Evolutionary conservation across 257 asterid genomes (phyloP).

Genomic region (Solanum peruvianum): DNA sequence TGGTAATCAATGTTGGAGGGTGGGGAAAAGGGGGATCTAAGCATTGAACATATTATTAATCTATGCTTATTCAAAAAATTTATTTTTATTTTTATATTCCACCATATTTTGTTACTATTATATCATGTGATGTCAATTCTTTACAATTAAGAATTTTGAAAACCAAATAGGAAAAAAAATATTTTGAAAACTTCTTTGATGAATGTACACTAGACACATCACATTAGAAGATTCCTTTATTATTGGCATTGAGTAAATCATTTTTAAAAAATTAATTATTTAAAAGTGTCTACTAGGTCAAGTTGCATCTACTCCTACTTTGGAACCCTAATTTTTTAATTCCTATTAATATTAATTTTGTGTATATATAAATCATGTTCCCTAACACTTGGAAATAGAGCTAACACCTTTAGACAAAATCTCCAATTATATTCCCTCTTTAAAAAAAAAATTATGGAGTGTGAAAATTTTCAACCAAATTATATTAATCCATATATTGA

Average conservation of each 20-base stretch:
- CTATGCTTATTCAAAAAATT: neutral
- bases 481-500: neutral
- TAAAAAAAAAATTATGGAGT: neutral
- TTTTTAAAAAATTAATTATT: neutral
- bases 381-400: neutral
- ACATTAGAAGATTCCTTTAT: neutral
- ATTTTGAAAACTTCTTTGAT: neutral
- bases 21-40: neutral
- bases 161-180: neutral
- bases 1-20: neutral
- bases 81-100: neutral
- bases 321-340: neutral
- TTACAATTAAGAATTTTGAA: neutral
- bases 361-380: neutral
- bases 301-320: neutral
- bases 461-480: conserved; percentile 1
- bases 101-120: neutral
- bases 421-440: neutral
- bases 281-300: neutral
- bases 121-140: neutral
- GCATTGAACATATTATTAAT: neutral
- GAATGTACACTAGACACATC: neutral
- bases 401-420: neutral
- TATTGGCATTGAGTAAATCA: neutral
- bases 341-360: neutral